phyloP scores from a whole-genome alignment of 129 eudicot genomes.

The Lonicera japonica region DNA sequence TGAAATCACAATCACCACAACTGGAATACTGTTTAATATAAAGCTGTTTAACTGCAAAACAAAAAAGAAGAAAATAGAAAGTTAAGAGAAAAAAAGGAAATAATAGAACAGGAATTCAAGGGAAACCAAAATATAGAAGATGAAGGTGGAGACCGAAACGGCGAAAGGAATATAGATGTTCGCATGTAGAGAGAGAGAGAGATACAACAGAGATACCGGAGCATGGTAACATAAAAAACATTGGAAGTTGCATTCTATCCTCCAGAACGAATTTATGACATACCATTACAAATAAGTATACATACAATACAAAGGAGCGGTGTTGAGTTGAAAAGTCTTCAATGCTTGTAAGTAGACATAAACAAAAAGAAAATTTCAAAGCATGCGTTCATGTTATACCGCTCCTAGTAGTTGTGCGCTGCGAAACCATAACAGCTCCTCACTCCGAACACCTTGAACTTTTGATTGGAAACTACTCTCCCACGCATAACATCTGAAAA shows the following conservation, averaged over 20 bases:
- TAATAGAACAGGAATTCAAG: background rate
- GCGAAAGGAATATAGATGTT: background rate
- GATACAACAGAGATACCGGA: too few relatives aligned
- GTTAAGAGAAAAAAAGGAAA: background rate
- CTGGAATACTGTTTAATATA: slow-evolving; percentile 80
- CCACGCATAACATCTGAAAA: slow-evolving; percentile 90
- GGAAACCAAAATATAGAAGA: background rate
- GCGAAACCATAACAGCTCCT: slow-evolving; percentile 81
- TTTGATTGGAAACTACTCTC: slow-evolving; percentile 81
- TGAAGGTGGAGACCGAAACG: too few relatives aligned
- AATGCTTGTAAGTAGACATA: background rate
- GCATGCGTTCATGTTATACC: slow-evolving; percentile 39
- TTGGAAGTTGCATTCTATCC: too few relatives aligned
- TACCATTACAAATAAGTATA: background rate
- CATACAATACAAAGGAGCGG: background rate
- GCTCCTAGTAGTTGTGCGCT: slow-evolving; percentile 88
- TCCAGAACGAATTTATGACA: too few relatives aligned
- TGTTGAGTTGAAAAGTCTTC: too few relatives aligned
- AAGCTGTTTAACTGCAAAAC: slow-evolving; percentile 67
- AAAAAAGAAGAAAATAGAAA: background rate
- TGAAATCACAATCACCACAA: slow-evolving; percentile 80
- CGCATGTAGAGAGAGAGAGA: background rate
- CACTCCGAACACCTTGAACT: slow-evolving; percentile 58
- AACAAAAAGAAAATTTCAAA: background rate
- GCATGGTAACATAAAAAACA: too few relatives aligned